Conservation (phyloP, 225 moss, liverwort and hornwort species). For the Sphagnum tenellum region DNA sequence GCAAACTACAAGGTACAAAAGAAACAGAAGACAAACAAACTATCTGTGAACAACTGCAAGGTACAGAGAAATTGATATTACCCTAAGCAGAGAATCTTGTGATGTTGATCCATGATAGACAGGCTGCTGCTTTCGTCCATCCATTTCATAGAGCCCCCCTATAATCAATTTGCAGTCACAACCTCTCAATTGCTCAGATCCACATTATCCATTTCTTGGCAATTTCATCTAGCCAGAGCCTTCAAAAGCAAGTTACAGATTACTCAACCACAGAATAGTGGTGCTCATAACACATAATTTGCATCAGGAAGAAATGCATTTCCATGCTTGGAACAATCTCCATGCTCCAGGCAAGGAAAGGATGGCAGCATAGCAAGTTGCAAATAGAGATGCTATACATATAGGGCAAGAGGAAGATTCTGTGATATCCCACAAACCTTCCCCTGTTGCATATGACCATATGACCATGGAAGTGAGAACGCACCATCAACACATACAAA, state of each 20-base stretch:
- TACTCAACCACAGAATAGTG: too few relatives aligned
- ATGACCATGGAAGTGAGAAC: background rate
- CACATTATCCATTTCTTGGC: too few relatives aligned
- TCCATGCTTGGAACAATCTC: too few relatives aligned
- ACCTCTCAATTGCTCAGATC: too few relatives aligned
- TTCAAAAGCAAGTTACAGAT: too few relatives aligned
- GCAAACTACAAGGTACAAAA: background rate
- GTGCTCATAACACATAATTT: too few relatives aligned
- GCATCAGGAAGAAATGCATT: too few relatives aligned
- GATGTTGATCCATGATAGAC: slow-evolving; percentile 62
- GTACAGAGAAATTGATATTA: slow-evolving; percentile 5
- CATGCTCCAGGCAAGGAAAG: too few relatives aligned
- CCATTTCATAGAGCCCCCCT: slow-evolving; percentile 73
- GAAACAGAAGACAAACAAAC: background rate
- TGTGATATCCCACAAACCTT: too few relatives aligned
- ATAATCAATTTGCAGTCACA: background rate
- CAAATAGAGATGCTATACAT: background rate
- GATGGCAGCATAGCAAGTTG: background rate
- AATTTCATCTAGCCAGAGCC: too few relatives aligned
- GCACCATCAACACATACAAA: slow-evolving; percentile 67
- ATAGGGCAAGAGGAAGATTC: background rate
- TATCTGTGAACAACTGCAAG: background rate
- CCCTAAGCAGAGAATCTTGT: slow-evolving; percentile 60
- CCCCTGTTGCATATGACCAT: too few relatives aligned
- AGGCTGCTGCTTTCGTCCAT: slow-evolving; percentile 60